Conservation (phyloP, 768 basidiomycete species). For the Kwoniella bestiolae region DNA sequence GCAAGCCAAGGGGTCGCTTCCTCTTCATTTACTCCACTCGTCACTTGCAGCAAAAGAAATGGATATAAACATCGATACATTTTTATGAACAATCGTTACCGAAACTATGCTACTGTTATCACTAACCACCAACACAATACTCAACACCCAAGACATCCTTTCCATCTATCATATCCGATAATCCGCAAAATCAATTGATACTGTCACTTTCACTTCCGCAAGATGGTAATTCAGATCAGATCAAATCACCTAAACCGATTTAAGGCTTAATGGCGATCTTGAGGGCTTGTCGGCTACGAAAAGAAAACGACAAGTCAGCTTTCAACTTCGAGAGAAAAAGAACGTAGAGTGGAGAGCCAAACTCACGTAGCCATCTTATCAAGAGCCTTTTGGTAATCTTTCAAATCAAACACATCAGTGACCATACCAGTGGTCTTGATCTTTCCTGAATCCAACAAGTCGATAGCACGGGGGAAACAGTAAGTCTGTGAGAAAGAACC, state of each 20-base stretch:
- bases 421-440: constrained; percentile 82
- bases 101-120: constrained; percentile 4
- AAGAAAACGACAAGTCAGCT: too few species aligned
- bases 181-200: neutral
- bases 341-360: neutral
- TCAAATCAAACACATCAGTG: constrained; percentile 66
- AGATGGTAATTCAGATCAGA: neutral
- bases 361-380: constrained; percentile 67
- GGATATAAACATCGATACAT: constrained; percentile 18
- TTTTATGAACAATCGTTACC: neutral
- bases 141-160: too few species aligned
- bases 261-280: constrained; percentile 50
- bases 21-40: neutral
- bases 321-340: neutral
- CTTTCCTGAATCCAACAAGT: constrained; percentile 85
- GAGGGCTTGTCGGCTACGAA: constrained; percentile 37
- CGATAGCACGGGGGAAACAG: constrained; percentile 89
- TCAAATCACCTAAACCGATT: neutral
- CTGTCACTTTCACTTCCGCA: neutral
- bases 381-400: constrained; percentile 68
- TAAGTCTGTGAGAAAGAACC: constrained; percentile 86
- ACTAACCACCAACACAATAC: neutral
- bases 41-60: neutral
- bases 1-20: too few species aligned
- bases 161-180: too few species aligned